phyloP scores from a whole-genome alignment of 805 yeast species.

The Alloascoidea hylecoeti region DNA sequence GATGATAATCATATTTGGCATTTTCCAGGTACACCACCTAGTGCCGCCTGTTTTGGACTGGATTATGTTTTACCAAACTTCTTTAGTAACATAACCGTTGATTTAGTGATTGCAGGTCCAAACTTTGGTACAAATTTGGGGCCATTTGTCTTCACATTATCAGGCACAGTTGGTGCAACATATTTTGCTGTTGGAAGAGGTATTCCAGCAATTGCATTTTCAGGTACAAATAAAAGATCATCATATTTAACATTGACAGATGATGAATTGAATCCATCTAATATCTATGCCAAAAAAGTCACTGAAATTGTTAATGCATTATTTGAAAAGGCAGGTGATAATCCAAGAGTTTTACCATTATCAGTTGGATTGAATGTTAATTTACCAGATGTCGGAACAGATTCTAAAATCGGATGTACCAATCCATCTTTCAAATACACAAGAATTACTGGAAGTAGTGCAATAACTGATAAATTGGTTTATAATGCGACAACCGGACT shows the following conservation, averaged over 20 bases:
- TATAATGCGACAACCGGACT: slow-evolving; percentile 26
- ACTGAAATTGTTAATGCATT: background rate
- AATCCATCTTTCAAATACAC: slow-evolving; percentile 28
- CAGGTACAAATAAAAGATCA: slow-evolving; percentile 1
- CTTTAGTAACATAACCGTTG: slow-evolving; percentile 23
- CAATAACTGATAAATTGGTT: slow-evolving; percentile 17
- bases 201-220: slow-evolving; percentile 12
- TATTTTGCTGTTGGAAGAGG: slow-evolving; percentile 33
- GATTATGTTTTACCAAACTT: slow-evolving; percentile 25
- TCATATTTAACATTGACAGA: background rate
- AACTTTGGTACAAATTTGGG: slow-evolving; percentile 29
- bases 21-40: slow-evolving; percentile 31
- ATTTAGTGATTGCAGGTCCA: slow-evolving; percentile 31
- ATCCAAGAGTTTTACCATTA: background rate
- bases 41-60: slow-evolving; percentile 26
- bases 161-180: slow-evolving; percentile 29
- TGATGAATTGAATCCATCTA: background rate
- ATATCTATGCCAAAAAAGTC: background rate
- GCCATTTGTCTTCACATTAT: slow-evolving; percentile 21
- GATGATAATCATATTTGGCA: slow-evolving; percentile 25
- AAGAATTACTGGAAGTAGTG: slow-evolving; percentile 30
- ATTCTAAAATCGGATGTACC: slow-evolving; percentile 20
- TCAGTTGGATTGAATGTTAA: slow-evolving; percentile 2
- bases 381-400: slow-evolving; percentile 10
- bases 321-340: background rate